Percentiles rank a stretch among this genome's conserved stretches.
phyloP scores from a whole-genome alignment of 2,329 filamentous ascomycete species.

The Penicillium hordei region DNA sequence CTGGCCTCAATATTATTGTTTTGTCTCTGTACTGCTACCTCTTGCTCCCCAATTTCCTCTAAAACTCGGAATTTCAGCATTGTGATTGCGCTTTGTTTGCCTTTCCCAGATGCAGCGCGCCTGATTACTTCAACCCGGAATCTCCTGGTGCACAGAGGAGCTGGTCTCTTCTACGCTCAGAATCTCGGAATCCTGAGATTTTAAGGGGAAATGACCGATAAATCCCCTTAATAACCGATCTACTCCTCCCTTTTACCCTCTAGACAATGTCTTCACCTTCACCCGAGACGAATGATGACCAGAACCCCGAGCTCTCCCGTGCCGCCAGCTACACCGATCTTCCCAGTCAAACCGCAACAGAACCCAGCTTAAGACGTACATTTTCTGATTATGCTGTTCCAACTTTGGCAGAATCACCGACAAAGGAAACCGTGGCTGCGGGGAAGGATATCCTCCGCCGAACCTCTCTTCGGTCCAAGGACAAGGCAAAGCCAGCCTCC shows the following conservation, averaged over 20 bases:
- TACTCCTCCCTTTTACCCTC: conserved; percentile 14
- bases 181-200: conserved; percentile 23
- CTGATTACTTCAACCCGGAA: conserved; percentile 22
- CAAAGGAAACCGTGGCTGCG: conserved; percentile 40
- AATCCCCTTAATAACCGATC: conserved; percentile 20
- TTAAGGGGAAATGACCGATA: conserved; percentile 34
- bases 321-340: conserved; percentile 61
- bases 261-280: conserved; percentile 38
- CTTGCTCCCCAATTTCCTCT: background rate
- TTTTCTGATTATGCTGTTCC: conserved; percentile 51
- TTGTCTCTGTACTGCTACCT: conserved; percentile 4
- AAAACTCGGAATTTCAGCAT: background rate
- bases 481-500: conserved; percentile 29
- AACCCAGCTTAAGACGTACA: conserved; percentile 47
- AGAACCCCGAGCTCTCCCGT: conserved; percentile 44
- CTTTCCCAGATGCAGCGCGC: conserved; percentile 22
- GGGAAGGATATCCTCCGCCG: conserved; percentile 45
- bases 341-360: conserved; percentile 40
- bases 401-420: conserved; percentile 37
- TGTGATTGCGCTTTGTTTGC: conserved; percentile 10
- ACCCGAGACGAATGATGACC: conserved; percentile 28
- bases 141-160: conserved; percentile 38
- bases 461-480: conserved; percentile 41
- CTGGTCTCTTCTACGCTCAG: conserved; percentile 41
- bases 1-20: conserved; percentile 9